phyloP scores from a whole-genome alignment of 257 asterid genomes.

The Sherardia arvensis region DNA sequence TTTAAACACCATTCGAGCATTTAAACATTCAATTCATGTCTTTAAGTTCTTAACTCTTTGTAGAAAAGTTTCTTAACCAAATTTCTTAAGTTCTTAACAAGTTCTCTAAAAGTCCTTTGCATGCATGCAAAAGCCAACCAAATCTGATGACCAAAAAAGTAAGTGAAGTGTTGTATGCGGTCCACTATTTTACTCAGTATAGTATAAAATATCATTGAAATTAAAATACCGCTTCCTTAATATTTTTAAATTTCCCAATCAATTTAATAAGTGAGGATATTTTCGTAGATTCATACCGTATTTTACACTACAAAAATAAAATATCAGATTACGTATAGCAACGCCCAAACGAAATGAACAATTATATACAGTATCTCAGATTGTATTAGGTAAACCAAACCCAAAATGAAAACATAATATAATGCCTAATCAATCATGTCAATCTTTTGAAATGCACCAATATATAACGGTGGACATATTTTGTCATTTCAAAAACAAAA shows the following conservation, averaged over 20 bases:
- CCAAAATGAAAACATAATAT: background rate
- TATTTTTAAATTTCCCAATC: too few relatives aligned
- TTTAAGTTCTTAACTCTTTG: background rate
- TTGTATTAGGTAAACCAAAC: background rate
- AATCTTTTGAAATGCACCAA: background rate
- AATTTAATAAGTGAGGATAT: too few relatives aligned
- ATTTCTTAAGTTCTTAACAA: background rate
- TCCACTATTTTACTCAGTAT: too few relatives aligned
- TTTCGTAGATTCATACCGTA: too few relatives aligned
- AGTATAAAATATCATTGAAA: too few relatives aligned
- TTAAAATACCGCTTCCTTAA: too few relatives aligned
- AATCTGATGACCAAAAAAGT: background rate
- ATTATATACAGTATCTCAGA: background rate
- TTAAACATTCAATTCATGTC: background rate
- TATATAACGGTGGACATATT: background rate
- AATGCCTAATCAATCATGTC: background rate
- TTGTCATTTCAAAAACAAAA: background rate
- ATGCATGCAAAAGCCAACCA: background rate
- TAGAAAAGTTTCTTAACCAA: too few relatives aligned
- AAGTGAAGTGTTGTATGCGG: too few relatives aligned
- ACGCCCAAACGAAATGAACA: too few relatives aligned
- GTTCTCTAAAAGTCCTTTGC: background rate
- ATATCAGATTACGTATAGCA: too few relatives aligned
- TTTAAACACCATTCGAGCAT: background rate
- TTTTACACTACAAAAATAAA: too few relatives aligned